These are phyloP conservation scores for Phialemonium atrogriseum DNA, from an alignment of 2,329 filamentous ascomycete genomes.

Conservation along the genomic window DNA sequence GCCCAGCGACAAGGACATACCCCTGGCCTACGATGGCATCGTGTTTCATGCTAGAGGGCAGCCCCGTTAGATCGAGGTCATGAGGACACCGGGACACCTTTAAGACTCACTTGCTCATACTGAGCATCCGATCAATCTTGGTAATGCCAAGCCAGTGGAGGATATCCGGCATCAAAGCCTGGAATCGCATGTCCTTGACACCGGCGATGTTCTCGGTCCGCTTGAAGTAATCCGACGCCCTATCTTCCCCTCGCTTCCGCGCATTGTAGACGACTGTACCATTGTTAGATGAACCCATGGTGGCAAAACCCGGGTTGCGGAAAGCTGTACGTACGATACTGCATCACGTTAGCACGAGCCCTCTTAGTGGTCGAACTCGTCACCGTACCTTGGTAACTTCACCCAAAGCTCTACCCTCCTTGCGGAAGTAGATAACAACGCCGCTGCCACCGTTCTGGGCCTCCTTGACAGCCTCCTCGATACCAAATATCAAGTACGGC, in stretches of 20 bases:
- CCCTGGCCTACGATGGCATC: conserved; percentile 81
- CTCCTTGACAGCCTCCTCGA: conserved; percentile 95
- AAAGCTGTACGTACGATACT: conserved; percentile 36
- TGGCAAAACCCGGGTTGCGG: background rate
- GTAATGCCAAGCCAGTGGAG: conserved; percentile 97
- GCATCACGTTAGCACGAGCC: conserved; percentile 21
- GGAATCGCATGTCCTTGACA: conserved; percentile 95
- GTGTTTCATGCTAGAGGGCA: conserved; percentile 66
- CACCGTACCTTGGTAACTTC: conserved; percentile 84
- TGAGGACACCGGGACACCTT: too few relatives aligned
- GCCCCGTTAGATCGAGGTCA: conserved; percentile 10
- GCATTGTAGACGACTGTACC: conserved; percentile 63
- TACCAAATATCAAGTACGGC: conserved; percentile 92
- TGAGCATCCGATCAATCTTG: conserved; percentile 97
- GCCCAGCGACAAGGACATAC: conserved; percentile 30
- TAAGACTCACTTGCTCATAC: conserved; percentile 83
- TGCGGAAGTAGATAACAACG: conserved; percentile 97
- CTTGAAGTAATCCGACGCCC: conserved; percentile 89
- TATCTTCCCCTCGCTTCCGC: conserved; percentile 68
- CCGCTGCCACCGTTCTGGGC: conserved; percentile 90
- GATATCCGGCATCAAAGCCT: conserved; percentile 96
- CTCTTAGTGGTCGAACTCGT: conserved; percentile 12
- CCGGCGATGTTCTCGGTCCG: conserved; percentile 97
- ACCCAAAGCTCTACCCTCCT: conserved; percentile 88
- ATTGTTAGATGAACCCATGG: conserved; percentile 8